Evolutionary conservation across 73 alveolate genomes (phyloP), one percentile per base, ranked within the genome.

Genomic region (Uronychia setigera): DNA sequence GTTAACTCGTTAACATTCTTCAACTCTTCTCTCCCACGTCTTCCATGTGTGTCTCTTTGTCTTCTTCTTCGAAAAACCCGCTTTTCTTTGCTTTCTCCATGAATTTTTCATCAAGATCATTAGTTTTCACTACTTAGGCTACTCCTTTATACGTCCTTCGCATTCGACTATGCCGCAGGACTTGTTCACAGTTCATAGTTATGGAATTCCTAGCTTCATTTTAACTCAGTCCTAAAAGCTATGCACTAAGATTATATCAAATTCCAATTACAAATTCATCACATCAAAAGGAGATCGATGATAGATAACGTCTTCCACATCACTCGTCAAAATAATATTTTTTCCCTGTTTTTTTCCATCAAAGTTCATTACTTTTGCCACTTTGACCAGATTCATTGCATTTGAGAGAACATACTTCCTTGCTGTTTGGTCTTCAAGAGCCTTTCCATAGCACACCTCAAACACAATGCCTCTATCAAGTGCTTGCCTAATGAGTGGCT

Each of bases 401-500:
- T 90, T 92, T 25, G 93, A 75, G 33, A 92, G 79, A 32, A 92
- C 86, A 5, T 79, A 26, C 82, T 91, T 92, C 80, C 97, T 90
- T 32, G 84, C 88, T 32, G 89, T 76, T 32, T 85, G 80, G 79
- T 90, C 95, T n/a, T 57, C 28, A 26, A 90, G 35, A 0, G 91
- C 95, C 59, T 86, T 83, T 25, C 94, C 93, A 76, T 94, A 94
- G 83, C 93, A 88, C 9, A 94, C 58, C 74, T 94, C 98, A 85
- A 94, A 92, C 80, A 74, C 60, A 34, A 92, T 88, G 59, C 90
- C 92, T 77, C 93, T 91, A 19, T 88, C 83, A n/a, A 94, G 25
- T 19, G 95, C 94, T 46, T 74, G 81, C 79, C 85, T 86, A 26
- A 88, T 29, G 31, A 31, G 60, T 13, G 60, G 58, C 78, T 88